A percentile compares a stretch with the other conserved stretches of the same genome.
Conservation (phyloP, 2,329 filamentous ascomycete genomes). For the Sarocladiaceae sp. region DNA sequence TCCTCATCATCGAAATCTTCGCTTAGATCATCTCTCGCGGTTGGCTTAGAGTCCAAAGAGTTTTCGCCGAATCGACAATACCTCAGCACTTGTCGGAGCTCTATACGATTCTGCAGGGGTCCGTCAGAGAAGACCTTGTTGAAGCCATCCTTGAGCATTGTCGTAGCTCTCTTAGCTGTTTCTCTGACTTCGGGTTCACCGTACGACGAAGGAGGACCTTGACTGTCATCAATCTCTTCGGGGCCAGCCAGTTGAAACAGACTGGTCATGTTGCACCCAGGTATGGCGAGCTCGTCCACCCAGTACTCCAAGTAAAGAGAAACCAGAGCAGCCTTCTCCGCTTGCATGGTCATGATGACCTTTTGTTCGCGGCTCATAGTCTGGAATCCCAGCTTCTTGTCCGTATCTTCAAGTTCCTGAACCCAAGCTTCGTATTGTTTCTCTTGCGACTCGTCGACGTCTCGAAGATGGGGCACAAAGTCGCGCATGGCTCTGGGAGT, state of each 20-base stretch:
- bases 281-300: slow-evolving; percentile 42
- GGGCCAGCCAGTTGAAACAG: slow-evolving; percentile 16
- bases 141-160: slow-evolving; percentile 51
- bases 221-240: slow-evolving; percentile 51
- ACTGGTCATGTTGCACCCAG: slow-evolving; percentile 37
- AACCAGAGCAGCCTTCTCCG: slow-evolving; percentile 45
- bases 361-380: slow-evolving; percentile 47
- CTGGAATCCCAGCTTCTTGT: slow-evolving; percentile 51
- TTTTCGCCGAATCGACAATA: slow-evolving; percentile 49
- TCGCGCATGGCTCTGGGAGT: slow-evolving; percentile 55
- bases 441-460: slow-evolving; percentile 51
- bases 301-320: slow-evolving; percentile 49
- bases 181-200: slow-evolving; percentile 33
- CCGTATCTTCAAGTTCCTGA: slow-evolving; percentile 50
- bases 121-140: slow-evolving; percentile 43
- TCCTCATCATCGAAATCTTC: slow-evolving; percentile 23
- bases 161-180: slow-evolving; percentile 28
- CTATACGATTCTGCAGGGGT: slow-evolving; percentile 31
- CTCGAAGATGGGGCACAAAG: slow-evolving; percentile 53
- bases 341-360: slow-evolving; percentile 38
- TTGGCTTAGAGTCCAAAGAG: slow-evolving; percentile 47
- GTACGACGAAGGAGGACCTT: no score
- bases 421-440: slow-evolving; percentile 50
- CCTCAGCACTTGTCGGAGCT: slow-evolving; percentile 45
- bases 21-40: slow-evolving; percentile 39